Evolutionary conservation across 2,329 filamentous ascomycete species (phyloP).

Genomic region (Sphaceloma murrayae): DNA sequence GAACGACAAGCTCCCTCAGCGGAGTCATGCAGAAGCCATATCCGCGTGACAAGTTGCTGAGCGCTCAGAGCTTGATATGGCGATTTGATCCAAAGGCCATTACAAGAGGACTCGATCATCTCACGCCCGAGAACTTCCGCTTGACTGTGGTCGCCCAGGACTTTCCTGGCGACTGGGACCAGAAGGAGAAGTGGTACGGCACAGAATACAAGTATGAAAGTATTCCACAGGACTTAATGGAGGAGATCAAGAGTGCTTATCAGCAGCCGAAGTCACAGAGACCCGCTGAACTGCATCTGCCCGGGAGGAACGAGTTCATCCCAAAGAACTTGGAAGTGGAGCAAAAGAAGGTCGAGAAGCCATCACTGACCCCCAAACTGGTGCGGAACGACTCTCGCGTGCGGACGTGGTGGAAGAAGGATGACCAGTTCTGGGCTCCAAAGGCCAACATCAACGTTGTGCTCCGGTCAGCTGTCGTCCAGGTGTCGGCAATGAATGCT

Average conservation of each 20-base stretch:
- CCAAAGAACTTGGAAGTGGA: slow-evolving; percentile 88
- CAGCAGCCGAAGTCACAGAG: slow-evolving; percentile 46
- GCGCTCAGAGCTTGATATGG: slow-evolving; percentile 63
- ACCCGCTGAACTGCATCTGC: slow-evolving; percentile 66
- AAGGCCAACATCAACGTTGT: slow-evolving; percentile 81
- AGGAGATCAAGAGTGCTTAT: slow-evolving; percentile 57
- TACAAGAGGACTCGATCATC: slow-evolving; percentile 58
- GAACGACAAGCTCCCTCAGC: slow-evolving; percentile 77
- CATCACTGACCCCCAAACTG: slow-evolving; percentile 63
- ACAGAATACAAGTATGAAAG: slow-evolving; percentile 82
- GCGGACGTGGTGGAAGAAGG: slow-evolving; percentile 95
- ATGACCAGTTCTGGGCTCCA: slow-evolving; percentile 96
- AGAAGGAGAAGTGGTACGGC: slow-evolving; percentile 94
- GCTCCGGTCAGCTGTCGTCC: slow-evolving; percentile 68
- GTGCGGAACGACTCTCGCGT: slow-evolving; percentile 74
- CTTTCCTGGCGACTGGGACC: slow-evolving; percentile 72
- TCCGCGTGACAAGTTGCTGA: slow-evolving; percentile 79
- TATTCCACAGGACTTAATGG: slow-evolving; percentile 66
- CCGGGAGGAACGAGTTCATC: slow-evolving; percentile 91
- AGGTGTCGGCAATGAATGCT: slow-evolving; percentile 65
- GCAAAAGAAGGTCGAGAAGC: slow-evolving; percentile 77
- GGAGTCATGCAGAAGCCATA: slow-evolving; percentile 85
- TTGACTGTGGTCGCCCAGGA: slow-evolving; percentile 75
- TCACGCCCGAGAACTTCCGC: slow-evolving; percentile 83
- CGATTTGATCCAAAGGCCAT: slow-evolving; percentile 75